Percentiles rank a stretch among this genome's conserved stretches.
phyloP scores from a whole-genome alignment of 176 grass and related monocot species.

The barley (Hordeum vulgare) region DNA sequence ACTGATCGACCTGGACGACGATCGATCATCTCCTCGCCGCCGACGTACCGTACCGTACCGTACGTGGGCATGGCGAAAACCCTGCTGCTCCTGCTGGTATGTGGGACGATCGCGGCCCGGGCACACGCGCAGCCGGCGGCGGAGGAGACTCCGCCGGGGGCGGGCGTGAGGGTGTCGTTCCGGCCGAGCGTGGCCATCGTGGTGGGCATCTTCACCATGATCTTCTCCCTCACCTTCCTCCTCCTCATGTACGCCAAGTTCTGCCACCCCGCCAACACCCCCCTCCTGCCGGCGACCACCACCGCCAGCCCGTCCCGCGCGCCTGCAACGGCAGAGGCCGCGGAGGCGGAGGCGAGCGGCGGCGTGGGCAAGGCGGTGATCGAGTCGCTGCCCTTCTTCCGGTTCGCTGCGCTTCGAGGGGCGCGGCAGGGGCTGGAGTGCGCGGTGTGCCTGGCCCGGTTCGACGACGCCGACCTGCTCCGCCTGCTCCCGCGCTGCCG shows the following conservation, averaged over 20 bases:
- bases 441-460: slow-evolving; percentile 74
- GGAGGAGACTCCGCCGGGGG: background rate
- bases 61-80: background rate
- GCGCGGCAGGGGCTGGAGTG: slow-evolving; percentile 77
- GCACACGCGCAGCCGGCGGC: background rate
- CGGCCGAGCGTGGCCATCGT: slow-evolving; percentile 78
- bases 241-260: slow-evolving; percentile 96
- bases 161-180: slow-evolving; percentile 41
- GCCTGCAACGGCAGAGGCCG: too few relatives aligned
- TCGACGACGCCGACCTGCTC: slow-evolving; percentile 64
- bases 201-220: slow-evolving; percentile 77
- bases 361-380: slow-evolving; percentile 55
- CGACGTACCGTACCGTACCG: background rate
- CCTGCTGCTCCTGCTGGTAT: background rate
- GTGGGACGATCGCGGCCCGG: background rate
- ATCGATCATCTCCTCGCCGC: background rate
- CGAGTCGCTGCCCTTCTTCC: slow-evolving; percentile 84
- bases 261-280: slow-evolving; percentile 37
- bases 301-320: background rate
- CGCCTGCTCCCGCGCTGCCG: slow-evolving; percentile 83
- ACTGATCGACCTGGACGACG: background rate
- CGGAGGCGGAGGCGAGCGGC: too few relatives aligned
- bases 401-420: slow-evolving; percentile 61
- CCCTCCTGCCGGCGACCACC: background rate
- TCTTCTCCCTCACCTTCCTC: slow-evolving; percentile 81